A percentile compares a stretch with the other conserved stretches of the same genome.
These are phyloP conservation scores for Corchorus capsularis DNA, from an alignment of 345 rosid genomes.

Conservation along the genomic window DNA sequence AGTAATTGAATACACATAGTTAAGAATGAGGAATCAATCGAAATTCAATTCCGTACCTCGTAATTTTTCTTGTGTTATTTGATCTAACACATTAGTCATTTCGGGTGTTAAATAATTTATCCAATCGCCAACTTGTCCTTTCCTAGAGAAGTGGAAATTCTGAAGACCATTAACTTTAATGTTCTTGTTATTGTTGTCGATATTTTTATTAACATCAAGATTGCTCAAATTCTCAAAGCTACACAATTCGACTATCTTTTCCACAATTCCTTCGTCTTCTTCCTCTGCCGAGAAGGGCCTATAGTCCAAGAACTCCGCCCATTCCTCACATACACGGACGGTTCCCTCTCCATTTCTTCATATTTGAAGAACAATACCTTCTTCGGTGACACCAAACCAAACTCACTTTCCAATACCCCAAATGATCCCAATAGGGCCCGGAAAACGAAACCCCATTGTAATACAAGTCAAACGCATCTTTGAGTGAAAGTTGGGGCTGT, in stretches of 20 bases:
- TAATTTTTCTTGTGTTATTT: no score
- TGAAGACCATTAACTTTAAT: no score
- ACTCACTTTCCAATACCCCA: no score
- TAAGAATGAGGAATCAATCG: no score
- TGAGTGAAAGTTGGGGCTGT: not conserved
- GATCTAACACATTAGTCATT: no score
- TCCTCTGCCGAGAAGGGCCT: constrained; percentile 22
- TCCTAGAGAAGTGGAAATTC: no score
- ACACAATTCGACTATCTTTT: constrained; percentile 28
- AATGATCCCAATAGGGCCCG: no score
- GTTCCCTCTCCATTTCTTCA: constrained; percentile 37
- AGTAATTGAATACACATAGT: no score
- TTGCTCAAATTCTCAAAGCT: constrained; percentile 38
- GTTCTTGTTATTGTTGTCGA: not conserved
- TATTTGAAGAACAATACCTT: constrained; percentile 2
- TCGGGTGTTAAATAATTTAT: constrained; percentile 24
- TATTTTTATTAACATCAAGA: constrained; percentile 32
- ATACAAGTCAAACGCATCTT: constrained; percentile 14
- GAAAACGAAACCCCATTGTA: not conserved
- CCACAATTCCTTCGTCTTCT: constrained; percentile 23
- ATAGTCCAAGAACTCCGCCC: constrained; percentile 33
- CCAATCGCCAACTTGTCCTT: constrained; percentile 43
- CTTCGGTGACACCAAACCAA: not conserved
- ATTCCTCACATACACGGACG: constrained; percentile 18
- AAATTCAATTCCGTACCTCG: no score